These are phyloP conservation scores for Penicillium turbatum DNA, from an alignment of 495 filamentous ascomycete genomes.

Conservation along the genomic window DNA sequence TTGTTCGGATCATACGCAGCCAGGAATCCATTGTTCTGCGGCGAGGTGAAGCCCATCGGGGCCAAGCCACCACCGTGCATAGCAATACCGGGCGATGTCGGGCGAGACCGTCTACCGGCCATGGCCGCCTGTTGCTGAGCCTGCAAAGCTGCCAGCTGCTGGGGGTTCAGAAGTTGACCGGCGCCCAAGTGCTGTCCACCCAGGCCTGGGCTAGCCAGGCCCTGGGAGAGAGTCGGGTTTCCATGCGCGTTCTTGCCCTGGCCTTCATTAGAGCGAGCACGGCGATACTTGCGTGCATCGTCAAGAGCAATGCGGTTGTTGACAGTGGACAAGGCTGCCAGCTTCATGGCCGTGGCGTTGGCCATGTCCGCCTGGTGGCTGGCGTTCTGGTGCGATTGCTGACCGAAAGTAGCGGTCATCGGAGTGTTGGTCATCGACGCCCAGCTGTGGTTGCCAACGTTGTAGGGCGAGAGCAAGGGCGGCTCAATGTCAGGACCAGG, in stretches of 20 bases:
- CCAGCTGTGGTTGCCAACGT: conserved; percentile 83
- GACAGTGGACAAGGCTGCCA: conserved; percentile 92
- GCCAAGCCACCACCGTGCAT: conserved; percentile 60
- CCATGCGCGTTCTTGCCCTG: conserved; percentile 46
- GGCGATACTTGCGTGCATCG: conserved; percentile 89
- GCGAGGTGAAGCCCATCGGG: conserved; percentile 75
- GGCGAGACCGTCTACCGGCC: conserved; percentile 79
- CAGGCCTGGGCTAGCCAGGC: conserved; percentile 49
- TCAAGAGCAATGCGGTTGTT: conserved; percentile 98
- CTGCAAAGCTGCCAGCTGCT: conserved; percentile 84
- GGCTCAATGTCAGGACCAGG: conserved; percentile 74
- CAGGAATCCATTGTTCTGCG: conserved; percentile 93
- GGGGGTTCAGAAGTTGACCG: conserved; percentile 77
- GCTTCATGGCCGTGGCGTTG: conserved; percentile 98
- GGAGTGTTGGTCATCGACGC: conserved; percentile 98
- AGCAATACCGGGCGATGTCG: conserved; percentile 84
- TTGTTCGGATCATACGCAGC: conserved; percentile 77
- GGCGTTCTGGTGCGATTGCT: conserved; percentile 39
- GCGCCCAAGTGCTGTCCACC: conserved; percentile 69
- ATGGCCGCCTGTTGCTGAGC: conserved; percentile 77
- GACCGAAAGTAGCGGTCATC: conserved; percentile 80
- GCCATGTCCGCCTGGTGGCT: conserved; percentile 91
- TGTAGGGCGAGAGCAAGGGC: conserved; percentile 86
- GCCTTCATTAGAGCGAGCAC: conserved; percentile 84
- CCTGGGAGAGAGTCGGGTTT: conserved; percentile 48